phyloP scores from a whole-genome alignment of 2,329 filamentous ascomycete species.

The Hymenoscyphus scutula region DNA sequence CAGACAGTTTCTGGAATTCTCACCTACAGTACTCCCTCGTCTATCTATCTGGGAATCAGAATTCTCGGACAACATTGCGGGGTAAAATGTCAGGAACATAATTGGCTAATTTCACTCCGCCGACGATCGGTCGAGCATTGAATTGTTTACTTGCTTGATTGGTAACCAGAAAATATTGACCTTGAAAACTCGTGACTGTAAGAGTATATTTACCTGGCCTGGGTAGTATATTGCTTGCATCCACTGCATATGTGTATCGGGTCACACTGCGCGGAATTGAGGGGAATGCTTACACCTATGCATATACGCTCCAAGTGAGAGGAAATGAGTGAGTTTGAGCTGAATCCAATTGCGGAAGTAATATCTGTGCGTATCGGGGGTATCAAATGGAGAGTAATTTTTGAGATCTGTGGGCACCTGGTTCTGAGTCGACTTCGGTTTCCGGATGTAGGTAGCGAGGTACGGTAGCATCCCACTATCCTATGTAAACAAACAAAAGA shows the following conservation, averaged over 20 bases:
- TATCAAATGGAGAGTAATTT: too few species aligned
- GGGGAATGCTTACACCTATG: neutral
- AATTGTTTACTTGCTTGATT: neutral
- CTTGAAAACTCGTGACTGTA: too few species aligned
- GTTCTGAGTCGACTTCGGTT: neutral
- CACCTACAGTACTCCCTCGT: too few species aligned
- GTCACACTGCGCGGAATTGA: neutral
- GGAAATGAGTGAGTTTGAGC: neutral
- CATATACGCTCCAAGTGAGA: neutral
- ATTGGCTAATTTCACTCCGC: neutral
- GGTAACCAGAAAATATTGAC: neutral
- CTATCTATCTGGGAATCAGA: too few species aligned
- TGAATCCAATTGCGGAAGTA: neutral
- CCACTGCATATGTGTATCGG: neutral
- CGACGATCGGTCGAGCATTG: neutral
- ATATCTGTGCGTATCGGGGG: neutral
- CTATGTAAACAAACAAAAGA: neutral
- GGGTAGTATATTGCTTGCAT: neutral
- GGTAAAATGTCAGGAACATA: neutral
- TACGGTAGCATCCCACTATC: too few species aligned
- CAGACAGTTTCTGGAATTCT: too few species aligned
- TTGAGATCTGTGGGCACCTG: too few species aligned
- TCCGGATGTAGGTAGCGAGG: too few species aligned
- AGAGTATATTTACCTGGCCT: too few species aligned
- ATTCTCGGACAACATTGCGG: too few species aligned